A percentile compares a stretch with the other conserved stretches of the same genome.
These are phyloP conservation scores for Trichoderma sp. DNA, from an alignment of 2,329 filamentous ascomycete genomes.

Conservation along the genomic window DNA sequence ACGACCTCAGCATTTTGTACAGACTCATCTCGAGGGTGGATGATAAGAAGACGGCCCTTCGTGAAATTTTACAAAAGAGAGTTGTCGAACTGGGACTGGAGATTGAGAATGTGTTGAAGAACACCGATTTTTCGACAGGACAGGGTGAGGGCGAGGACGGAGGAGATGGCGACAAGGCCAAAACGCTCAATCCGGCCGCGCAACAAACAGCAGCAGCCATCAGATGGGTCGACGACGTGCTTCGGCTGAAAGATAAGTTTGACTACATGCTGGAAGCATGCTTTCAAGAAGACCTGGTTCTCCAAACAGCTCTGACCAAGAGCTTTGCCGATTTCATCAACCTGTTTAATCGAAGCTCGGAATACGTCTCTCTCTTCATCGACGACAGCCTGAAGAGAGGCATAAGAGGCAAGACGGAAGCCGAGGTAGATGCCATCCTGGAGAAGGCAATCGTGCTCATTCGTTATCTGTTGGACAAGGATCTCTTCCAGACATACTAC, in stretches of 20 bases:
- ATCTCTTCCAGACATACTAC: slow-evolving; percentile 95
- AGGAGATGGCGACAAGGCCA: slow-evolving; percentile 41
- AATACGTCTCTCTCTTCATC: slow-evolving; percentile 94
- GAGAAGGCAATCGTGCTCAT: slow-evolving; percentile 88
- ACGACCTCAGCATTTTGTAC: slow-evolving; percentile 80
- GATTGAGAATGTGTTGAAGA: slow-evolving; percentile 68
- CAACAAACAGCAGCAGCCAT: slow-evolving; percentile 85
- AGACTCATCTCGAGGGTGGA: slow-evolving; percentile 77
- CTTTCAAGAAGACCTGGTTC: slow-evolving; percentile 70
- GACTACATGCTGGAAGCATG: slow-evolving; percentile 73
- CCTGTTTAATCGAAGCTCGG: slow-evolving; percentile 76
- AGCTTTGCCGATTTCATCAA: slow-evolving; percentile 96
- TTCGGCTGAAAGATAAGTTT: slow-evolving; percentile 84
- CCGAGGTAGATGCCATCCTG: slow-evolving; percentile 77
- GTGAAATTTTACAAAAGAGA: slow-evolving; percentile 67
- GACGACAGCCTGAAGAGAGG: slow-evolving; percentile 95
- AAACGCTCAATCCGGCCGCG: slow-evolving; percentile 52
- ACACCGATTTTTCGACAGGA: slow-evolving; percentile 52
- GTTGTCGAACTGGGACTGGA: slow-evolving; percentile 78
- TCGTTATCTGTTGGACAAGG: slow-evolving; percentile 85
- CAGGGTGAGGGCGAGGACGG: slow-evolving; percentile 47
- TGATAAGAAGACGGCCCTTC: slow-evolving; percentile 66
- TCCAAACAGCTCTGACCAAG: slow-evolving; percentile 79
- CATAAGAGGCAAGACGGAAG: slow-evolving; percentile 87
- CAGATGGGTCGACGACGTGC: slow-evolving; percentile 91